Evolutionary conservation across 768 basidiomycete genomes (phyloP).

Genomic region (Galerina sulciceps): DNA sequence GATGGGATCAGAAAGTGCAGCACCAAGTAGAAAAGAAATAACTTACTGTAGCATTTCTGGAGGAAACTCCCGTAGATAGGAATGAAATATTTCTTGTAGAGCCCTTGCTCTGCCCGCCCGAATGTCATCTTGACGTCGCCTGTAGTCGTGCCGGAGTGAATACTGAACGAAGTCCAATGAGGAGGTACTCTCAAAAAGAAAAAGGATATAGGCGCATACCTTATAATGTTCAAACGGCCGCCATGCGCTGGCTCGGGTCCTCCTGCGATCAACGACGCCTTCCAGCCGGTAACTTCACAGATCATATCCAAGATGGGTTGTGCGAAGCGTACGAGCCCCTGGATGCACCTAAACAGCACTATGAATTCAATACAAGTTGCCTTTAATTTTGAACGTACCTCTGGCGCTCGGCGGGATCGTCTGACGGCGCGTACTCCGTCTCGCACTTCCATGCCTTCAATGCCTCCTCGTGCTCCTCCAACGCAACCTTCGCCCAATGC

Average conservation of each 20-base stretch:
- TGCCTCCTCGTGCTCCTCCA: no score
- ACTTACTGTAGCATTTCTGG: constrained; percentile 17
- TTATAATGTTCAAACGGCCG: constrained; percentile 13
- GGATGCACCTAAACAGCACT: constrained; percentile 9
- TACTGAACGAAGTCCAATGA: background rate
- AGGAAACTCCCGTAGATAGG: constrained; percentile 14
- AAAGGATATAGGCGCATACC: background rate
- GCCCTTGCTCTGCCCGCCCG: constrained; percentile 3
- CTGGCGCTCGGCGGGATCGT: constrained; percentile 3
- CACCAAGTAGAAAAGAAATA: background rate
- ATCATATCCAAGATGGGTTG: constrained; percentile 11
- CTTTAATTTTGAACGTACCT: background rate
- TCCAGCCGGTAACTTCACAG: constrained; percentile 11
- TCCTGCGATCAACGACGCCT: constrained; percentile 12
- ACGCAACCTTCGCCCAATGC: no score
- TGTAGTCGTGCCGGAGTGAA: constrained; percentile 17
- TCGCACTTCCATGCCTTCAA: no score
- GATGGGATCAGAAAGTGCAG: background rate
- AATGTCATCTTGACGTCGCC: constrained; percentile 22
- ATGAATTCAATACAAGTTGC: no score
- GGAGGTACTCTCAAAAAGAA: background rate
- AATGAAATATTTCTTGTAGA: constrained; percentile 11
- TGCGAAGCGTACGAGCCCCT: background rate
- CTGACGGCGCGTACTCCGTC: background rate
- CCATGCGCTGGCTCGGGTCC: constrained; percentile 14